Conservation (phyloP, 75 land plant genomes). For the Picea sitchensis region DNA sequence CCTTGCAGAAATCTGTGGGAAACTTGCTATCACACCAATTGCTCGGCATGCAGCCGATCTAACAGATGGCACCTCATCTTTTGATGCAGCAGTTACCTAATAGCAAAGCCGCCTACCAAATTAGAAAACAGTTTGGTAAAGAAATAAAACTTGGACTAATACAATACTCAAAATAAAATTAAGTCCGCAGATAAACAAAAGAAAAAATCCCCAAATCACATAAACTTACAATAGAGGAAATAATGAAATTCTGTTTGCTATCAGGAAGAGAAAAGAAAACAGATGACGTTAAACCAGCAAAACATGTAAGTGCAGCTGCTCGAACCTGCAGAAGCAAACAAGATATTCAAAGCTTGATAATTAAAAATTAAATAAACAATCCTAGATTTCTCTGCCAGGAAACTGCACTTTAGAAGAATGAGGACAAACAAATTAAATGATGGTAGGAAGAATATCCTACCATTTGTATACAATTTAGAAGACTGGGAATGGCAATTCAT, state of each 20-base stretch:
- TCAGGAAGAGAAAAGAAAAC: constrained; percentile 56
- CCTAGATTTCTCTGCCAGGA: background rate
- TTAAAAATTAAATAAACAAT: background rate
- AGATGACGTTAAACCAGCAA: constrained; percentile 85
- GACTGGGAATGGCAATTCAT: background rate
- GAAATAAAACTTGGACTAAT: background rate
- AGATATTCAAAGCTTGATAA: background rate
- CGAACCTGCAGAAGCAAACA: constrained; percentile 60
- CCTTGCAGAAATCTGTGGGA: constrained; percentile 62
- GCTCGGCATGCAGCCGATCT: constrained; percentile 97
- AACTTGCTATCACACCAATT: constrained; percentile 83
- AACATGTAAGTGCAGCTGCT: constrained; percentile 91
- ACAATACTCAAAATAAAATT: background rate
- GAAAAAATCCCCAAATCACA: background rate
- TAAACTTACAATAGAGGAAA: constrained; percentile 62
- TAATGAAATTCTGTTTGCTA: constrained; percentile 52
- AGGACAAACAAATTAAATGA: background rate
- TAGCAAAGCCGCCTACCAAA: background rate
- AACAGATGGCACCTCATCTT: constrained; percentile 75
- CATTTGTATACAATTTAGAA: background rate
- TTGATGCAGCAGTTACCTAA: constrained; percentile 60
- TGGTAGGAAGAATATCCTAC: background rate
- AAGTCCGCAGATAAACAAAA: background rate
- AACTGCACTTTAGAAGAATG: background rate
- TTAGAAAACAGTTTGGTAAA: background rate